Percentiles rank a stretch among this genome's conserved stretches.
These are phyloP conservation scores for Cryptococcus sp. DNA, from an alignment of 1,284 basidiomycete species.

Conservation along the genomic window DNA sequence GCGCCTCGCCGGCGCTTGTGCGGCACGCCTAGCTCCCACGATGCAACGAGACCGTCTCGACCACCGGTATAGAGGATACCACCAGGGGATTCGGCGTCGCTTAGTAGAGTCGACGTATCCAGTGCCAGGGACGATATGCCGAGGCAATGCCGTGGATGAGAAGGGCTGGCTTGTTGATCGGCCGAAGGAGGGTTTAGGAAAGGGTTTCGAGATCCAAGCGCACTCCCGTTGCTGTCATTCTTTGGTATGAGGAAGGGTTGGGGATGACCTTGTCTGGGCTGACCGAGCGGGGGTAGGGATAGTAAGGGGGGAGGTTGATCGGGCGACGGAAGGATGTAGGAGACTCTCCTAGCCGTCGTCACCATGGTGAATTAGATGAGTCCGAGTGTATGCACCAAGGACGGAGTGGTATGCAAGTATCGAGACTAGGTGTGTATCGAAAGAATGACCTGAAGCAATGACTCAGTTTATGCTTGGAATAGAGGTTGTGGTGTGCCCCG, in stretches of 20 bases:
- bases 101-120: slow-evolving; percentile 76
- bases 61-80: slow-evolving; percentile 94
- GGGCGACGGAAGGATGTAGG: slow-evolving; percentile 81
- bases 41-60: slow-evolving; percentile 84
- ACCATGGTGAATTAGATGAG: slow-evolving; percentile 17
- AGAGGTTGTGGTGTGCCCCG: too few relatives aligned
- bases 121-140: slow-evolving; percentile 82
- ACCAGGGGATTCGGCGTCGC: slow-evolving; percentile 65
- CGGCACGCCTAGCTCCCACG: slow-evolving; percentile 83
- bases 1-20: slow-evolving; percentile 57
- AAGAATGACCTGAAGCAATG: too few relatives aligned
- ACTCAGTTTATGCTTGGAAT: too few relatives aligned
- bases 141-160: slow-evolving; percentile 81
- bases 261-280: slow-evolving; percentile 64
- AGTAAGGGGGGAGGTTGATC: slow-evolving; percentile 62
- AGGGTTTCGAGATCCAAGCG: slow-evolving; percentile 30
- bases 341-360: slow-evolving; percentile 61
- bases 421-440: too few relatives aligned
- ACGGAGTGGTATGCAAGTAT: neutral
- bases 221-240: slow-evolving; percentile 22
- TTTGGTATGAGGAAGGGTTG: slow-evolving; percentile 66
- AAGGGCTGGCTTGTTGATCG: slow-evolving; percentile 28
- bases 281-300: slow-evolving; percentile 67
- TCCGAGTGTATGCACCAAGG: neutral
- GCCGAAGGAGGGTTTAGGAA: slow-evolving; percentile 26